phyloP scores from a whole-genome alignment of 352 stramenopile species.

The Pythium coloratum region DNA sequence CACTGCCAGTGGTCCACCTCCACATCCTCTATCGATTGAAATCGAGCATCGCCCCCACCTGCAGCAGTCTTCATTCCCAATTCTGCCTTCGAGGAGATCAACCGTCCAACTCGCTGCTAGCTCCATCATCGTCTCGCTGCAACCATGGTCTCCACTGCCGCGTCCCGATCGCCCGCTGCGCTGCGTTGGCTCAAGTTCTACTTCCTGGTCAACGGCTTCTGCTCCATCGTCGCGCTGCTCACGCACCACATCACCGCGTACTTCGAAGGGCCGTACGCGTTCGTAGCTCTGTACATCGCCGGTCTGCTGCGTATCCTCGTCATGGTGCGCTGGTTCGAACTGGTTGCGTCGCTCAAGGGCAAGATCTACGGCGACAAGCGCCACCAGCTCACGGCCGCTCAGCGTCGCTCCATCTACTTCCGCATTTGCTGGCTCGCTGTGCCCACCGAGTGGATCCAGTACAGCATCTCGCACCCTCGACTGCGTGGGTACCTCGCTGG shows the following conservation, averaged over 20 bases:
- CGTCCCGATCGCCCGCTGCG: not conserved
- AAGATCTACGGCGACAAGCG: slow-evolving; percentile 71
- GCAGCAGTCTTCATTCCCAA: not conserved
- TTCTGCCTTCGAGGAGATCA: not conserved
- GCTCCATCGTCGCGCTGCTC: slow-evolving; percentile 47
- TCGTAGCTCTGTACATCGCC: slow-evolving; percentile 40
- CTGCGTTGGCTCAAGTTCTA: slow-evolving; percentile 78
- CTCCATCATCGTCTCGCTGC: not conserved
- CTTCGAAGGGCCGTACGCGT: not conserved
- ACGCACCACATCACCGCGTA: slow-evolving; percentile 31
- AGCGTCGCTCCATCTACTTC: slow-evolving; percentile 51
- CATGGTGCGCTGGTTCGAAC: slow-evolving; percentile 78
- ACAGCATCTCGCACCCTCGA: slow-evolving; percentile 7
- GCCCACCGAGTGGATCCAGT: slow-evolving; percentile 70
- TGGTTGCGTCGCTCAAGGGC: slow-evolving; percentile 69
- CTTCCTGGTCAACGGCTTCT: slow-evolving; percentile 81
- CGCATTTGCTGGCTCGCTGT: slow-evolving; percentile 70
- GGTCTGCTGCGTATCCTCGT: slow-evolving; percentile 55
- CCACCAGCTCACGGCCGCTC: slow-evolving; percentile 35
- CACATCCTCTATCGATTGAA: not conserved
- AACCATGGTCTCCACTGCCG: not conserved
- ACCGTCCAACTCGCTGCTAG: too few relatives aligned
- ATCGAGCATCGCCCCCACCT: too few relatives aligned
- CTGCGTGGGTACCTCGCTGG: not conserved
- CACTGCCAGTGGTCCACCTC: not conserved